A percentile compares a stretch with the other conserved stretches of the same genome.
These are phyloP conservation scores for Syncephalastrum monosporum DNA, from an alignment of 371 early-diverging fungal species.

Conservation along the genomic window DNA sequence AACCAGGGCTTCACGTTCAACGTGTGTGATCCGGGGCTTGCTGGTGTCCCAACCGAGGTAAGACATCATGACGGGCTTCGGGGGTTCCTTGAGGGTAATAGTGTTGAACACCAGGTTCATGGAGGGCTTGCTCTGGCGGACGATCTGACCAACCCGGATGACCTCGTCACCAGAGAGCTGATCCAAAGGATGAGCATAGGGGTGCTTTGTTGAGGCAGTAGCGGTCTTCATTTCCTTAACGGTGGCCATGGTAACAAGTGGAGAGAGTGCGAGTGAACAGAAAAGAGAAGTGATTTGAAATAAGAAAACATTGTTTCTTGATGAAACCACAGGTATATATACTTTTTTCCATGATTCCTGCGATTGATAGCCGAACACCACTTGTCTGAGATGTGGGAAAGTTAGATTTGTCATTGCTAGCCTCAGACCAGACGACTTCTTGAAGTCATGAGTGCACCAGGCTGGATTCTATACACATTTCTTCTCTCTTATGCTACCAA, in stretches of 20 bases:
- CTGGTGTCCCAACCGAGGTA: conserved; percentile 48
- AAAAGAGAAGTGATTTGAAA: conserved; percentile 23
- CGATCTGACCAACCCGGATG: conserved; percentile 30
- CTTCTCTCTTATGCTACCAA: no score
- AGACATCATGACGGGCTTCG: conserved; percentile 42
- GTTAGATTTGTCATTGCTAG: conserved; percentile 42
- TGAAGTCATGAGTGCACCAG: no score
- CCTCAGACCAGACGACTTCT: conserved; percentile 36
- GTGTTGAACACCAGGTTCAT: conserved; percentile 50
- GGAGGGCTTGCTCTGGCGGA: conserved; percentile 30
- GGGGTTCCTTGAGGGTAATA: conserved; percentile 50
- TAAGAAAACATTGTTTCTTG: conserved; percentile 15
- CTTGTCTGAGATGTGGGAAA: conserved; percentile 22
- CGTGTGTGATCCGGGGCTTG: conserved; percentile 27
- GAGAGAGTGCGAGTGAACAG: conserved; percentile 7
- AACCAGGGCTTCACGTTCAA: conserved; percentile 50
- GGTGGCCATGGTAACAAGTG: conserved; percentile 25
- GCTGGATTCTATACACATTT: no score
- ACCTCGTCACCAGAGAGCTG: conserved; percentile 47
- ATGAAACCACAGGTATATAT: conserved; percentile 4
- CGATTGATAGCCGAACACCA: not conserved
- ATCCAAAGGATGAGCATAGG: conserved; percentile 42
- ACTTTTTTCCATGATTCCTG: conserved; percentile 5
- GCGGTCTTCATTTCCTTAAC: conserved; percentile 41
- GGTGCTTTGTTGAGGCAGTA: conserved; percentile 26